These are phyloP conservation scores for Globisporangium orthogonon DNA, from an alignment of 352 stramenopile species.

Conservation along the genomic window DNA sequence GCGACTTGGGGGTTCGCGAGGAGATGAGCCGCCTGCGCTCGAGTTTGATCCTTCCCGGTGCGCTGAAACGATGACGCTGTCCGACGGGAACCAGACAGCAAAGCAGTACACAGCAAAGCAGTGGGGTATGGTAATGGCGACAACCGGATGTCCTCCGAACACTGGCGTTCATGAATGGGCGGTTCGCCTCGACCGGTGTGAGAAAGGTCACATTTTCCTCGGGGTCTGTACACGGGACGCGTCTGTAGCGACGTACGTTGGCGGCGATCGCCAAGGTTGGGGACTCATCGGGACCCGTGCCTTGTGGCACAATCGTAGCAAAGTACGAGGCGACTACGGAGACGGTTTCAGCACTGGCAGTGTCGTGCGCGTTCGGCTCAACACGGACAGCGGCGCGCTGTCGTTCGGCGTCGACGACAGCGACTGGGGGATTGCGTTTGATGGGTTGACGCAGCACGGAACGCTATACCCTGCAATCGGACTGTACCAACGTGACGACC, in stretches of 20 bases:
- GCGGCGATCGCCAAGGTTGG: constrained; percentile 85
- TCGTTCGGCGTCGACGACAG: constrained; percentile 85
- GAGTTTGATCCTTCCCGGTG: constrained; percentile 85
- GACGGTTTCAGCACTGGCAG: constrained; percentile 86
- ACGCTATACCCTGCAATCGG: constrained; percentile 84
- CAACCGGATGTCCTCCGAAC: constrained; percentile 76
- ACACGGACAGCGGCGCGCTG: constrained; percentile 82
- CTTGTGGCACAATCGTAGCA: constrained; percentile 86
- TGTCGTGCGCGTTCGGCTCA: constrained; percentile 72
- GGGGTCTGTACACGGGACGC: constrained; percentile 83
- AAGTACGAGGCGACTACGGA: constrained; percentile 85
- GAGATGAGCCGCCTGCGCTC: constrained; percentile 69
- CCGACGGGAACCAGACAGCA: constrained; percentile 73
- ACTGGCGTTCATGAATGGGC: constrained; percentile 86
- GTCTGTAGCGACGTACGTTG: constrained; percentile 84
- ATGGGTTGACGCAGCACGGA: constrained; percentile 84
- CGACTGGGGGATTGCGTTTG: constrained; percentile 87
- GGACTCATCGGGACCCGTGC: constrained; percentile 85
- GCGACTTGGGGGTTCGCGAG: constrained; percentile 59
- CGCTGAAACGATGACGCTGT: constrained; percentile 87
- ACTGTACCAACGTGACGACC: constrained; percentile 85
- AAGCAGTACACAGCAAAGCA: constrained; percentile 89
- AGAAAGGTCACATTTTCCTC: constrained; percentile 89
- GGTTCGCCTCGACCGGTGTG: constrained; percentile 80
- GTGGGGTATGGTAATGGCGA: constrained; percentile 89